Conservation (phyloP, 345 rosid genomes). For the Gossypium herbaceum region DNA sequence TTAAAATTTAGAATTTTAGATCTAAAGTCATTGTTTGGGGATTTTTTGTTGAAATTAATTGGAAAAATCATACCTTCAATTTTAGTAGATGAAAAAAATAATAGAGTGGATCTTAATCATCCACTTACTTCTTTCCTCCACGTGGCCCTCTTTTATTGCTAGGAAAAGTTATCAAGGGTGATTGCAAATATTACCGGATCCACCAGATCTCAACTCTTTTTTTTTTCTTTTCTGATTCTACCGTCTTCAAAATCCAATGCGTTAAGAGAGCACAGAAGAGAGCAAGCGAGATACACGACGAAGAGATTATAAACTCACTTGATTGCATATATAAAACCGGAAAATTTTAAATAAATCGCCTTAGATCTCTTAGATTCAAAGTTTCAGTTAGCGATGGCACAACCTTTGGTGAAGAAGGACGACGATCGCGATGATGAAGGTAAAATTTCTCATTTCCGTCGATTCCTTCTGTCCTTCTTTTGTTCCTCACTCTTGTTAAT, state of each 20-base stretch:
- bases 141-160: conserved; percentile 14
- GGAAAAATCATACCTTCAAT: no score
- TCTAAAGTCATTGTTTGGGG: no score
- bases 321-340: background rate
- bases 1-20: no score
- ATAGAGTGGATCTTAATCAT: no score
- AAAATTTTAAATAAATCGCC: background rate
- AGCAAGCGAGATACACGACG: conserved; percentile 3
- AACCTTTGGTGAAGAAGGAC: conserved; percentile 90
- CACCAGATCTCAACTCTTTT: conserved; percentile 8
- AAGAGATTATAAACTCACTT: conserved; percentile 20
- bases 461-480: conserved; percentile 3
- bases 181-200: background rate
- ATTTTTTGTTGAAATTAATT: no score
- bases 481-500: background rate
- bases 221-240: background rate
- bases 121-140: background rate
- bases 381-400: conserved; percentile 62
- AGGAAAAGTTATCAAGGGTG: background rate
- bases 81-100: no score
- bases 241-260: conserved; percentile 1
- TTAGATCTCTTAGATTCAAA: conserved; percentile 26
- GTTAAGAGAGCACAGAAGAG: background rate
- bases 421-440: conserved; percentile 99
- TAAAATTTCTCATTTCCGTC: conserved; percentile 19